These are phyloP conservation scores for Penicillium sp. DNA, from an alignment of 2,329 filamentous ascomycete genomes.

Conservation along the genomic window DNA sequence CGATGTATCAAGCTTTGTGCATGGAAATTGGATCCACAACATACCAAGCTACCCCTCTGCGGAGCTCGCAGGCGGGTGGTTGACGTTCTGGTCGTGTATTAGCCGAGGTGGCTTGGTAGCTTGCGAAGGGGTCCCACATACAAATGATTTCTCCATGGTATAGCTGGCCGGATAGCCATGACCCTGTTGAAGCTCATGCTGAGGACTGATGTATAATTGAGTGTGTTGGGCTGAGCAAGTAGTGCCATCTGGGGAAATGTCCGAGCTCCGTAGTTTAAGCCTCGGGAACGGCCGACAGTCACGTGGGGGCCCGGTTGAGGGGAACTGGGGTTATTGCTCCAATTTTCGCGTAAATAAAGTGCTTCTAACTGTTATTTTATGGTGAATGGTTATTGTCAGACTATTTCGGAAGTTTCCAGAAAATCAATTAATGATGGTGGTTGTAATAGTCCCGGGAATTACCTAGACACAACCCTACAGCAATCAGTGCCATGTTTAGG, in stretches of 20 bases:
- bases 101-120: background rate
- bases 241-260: slow-evolving; percentile 9
- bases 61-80: slow-evolving; percentile 2
- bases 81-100: slow-evolving; percentile 3
- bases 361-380: background rate
- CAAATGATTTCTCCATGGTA: background rate
- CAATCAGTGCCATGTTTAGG: background rate
- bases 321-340: background rate
- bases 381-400: background rate
- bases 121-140: background rate
- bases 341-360: background rate
- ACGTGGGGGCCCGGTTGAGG: slow-evolving; percentile 4
- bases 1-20: background rate
- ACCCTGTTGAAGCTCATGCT: background rate
- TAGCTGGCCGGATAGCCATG: background rate
- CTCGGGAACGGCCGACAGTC: slow-evolving; percentile 6
- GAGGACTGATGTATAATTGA: background rate
- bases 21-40: background rate
- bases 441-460: background rate
- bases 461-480: background rate
- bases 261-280: slow-evolving; percentile 1
- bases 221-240: background rate
- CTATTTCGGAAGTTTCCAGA: background rate
- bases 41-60: slow-evolving; percentile 5
- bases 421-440: background rate